A percentile compares a stretch with the other conserved stretches of the same genome.
phyloP scores from a whole-genome alignment of 345 rosid species.

The Brassica nigra region DNA sequence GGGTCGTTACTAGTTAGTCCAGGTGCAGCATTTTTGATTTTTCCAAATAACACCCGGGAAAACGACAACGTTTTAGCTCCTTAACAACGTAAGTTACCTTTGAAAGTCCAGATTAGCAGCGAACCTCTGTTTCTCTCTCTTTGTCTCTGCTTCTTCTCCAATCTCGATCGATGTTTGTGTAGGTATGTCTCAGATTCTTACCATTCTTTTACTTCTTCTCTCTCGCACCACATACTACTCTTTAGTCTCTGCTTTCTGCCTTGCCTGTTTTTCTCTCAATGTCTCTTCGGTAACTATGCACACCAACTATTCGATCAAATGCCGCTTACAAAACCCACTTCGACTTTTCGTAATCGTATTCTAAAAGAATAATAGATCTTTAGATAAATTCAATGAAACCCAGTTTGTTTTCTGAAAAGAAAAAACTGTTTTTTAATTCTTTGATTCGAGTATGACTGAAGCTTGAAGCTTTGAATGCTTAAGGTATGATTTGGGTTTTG shows the following conservation, averaged over 20 bases:
- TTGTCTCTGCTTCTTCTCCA: constrained; percentile 5
- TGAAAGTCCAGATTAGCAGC: background rate
- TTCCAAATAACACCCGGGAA: too few relatives aligned
- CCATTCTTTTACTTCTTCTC: background rate
- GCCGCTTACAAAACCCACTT: constrained; percentile 18
- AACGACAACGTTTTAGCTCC: constrained; percentile 4
- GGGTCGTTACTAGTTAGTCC: background rate
- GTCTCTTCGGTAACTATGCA: constrained; percentile 26
- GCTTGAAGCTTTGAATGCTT: background rate
- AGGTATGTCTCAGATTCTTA: constrained; percentile 23
- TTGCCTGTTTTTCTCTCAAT: background rate
- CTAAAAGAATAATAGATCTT: background rate
- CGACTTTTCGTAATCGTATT: background rate
- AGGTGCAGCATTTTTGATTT: too few relatives aligned
- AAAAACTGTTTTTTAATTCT: background rate
- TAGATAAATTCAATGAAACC: background rate
- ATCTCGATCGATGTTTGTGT: constrained; percentile 21
- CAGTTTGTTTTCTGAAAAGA: background rate
- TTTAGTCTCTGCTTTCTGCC: background rate
- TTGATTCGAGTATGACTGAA: too few relatives aligned
- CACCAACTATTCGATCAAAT: constrained; percentile 25
- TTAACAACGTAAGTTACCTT: background rate
- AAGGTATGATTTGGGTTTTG: background rate
- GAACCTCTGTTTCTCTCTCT: background rate
- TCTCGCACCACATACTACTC: background rate